Evolutionary conservation across 2,329 filamentous ascomycete genomes (phyloP), one percentile per base, ranked within the genome.

Genomic region (Penicillium aurantiogriseum): DNA sequence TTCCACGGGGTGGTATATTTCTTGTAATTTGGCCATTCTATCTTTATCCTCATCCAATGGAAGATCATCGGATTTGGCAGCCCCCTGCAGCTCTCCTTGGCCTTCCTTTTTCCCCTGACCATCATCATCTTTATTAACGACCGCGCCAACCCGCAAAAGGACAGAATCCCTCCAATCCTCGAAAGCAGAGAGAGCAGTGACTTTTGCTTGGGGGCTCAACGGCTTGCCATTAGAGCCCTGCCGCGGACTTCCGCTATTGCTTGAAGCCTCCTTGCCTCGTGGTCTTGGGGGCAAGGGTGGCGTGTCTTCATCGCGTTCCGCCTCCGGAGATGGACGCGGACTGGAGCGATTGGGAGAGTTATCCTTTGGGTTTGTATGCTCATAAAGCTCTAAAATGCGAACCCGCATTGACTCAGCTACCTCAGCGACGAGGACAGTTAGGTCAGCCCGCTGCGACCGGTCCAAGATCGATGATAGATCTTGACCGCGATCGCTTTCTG

Each of bases 101-200:
- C 23, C 62, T 58, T 59, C 68, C 66, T 51, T 77, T 73, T 71
- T 61, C 10, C 69, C 60, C n/a, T 67, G 59, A 7, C 57, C 60
- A n/a, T 83, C 80, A 51, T 77, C 80, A 11, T 80, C 73, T 40
- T 71, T 69, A 42, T 82, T 81, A 19, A 92, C 81, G 36, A 91
- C 83, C 64, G 94, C 88, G 19, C 86, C 84, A 25, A 96, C 78
- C 15, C 92, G 84, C 56, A 85, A 81, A 40, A 90, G 77, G 10
- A 96, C 84, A 13, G 80, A 79, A 6, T 85, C 81, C 66, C 90
- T 85, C 93, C 93, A 97, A 62, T 91, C 88, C 57, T 89, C 86
- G 70, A 93, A 96, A 69, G 88, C 86, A 7, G 81, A 77, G 5
- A 95, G 71, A 2, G 87, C 83, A 53, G 88, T 86, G 61, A 83